These are phyloP conservation scores for Chrysoporthe puriensis DNA, from an alignment of 2,329 filamentous ascomycete species.

Conservation along the genomic window DNA sequence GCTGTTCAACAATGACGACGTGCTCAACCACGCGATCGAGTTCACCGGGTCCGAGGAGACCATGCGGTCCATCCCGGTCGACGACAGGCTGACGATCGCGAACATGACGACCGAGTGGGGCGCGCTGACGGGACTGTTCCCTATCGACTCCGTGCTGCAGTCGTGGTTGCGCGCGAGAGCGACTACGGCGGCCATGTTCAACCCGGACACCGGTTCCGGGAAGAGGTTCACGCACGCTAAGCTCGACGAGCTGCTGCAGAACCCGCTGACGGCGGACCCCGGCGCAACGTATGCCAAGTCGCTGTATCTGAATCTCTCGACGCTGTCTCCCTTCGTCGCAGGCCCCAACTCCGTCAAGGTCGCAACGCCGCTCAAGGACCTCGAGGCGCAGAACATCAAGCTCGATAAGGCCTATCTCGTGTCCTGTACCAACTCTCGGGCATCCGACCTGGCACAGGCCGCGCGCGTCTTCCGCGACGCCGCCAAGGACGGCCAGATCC, in stretches of 20 bases:
- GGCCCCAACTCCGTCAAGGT: constrained; percentile 93
- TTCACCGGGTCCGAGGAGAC: constrained; percentile 83
- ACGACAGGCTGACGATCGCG: constrained; percentile 72
- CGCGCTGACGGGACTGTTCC: constrained; percentile 21
- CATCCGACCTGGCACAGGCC: constrained; percentile 79
- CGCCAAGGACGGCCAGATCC: constrained; percentile 56
- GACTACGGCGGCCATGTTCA: constrained; percentile 72
- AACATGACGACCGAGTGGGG: constrained; percentile 89
- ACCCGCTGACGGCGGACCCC: constrained; percentile 70
- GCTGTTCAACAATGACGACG: constrained; percentile 83
- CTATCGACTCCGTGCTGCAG: constrained; percentile 38
- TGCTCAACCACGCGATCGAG: constrained; percentile 89
- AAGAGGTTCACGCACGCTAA: constrained; percentile 71
- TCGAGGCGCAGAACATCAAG: constrained; percentile 74
- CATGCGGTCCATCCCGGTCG: constrained; percentile 70
- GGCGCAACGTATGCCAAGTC: constrained; percentile 83
- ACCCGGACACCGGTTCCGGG: constrained; percentile 54
- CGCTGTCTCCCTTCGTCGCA: constrained; percentile 80
- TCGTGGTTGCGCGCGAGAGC: constrained; percentile 74
- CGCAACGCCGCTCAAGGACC: constrained; percentile 73
- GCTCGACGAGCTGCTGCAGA: constrained; percentile 72
- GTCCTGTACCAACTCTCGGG: constrained; percentile 87
- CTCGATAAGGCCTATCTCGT: constrained; percentile 95
- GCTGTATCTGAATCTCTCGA: constrained; percentile 80
- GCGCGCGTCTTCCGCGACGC: constrained; percentile 85